Evolutionary conservation across 83 land plant species (phyloP).

Genomic region (Picea mariana): DNA sequence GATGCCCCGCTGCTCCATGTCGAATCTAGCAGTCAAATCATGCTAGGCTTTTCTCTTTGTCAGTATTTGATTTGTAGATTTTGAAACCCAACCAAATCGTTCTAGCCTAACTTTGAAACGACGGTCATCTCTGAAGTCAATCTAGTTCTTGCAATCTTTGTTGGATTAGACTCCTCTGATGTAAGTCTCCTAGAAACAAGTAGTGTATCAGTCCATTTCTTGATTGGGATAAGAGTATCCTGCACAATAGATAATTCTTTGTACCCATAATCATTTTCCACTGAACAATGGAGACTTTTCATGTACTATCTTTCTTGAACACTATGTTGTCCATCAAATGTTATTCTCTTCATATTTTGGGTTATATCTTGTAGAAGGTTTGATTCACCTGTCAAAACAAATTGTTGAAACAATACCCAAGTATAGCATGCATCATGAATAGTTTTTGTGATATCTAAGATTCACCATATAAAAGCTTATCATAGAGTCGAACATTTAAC

Average conservation of each 20-base stretch:
- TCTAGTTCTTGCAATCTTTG: constrained; percentile 34
- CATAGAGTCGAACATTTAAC: constrained; percentile 93
- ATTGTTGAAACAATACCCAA: constrained; percentile 92
- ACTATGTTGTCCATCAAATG: constrained; percentile 71
- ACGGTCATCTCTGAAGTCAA: constrained; percentile 21
- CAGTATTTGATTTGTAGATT: no score
- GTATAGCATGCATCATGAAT: constrained; percentile 93
- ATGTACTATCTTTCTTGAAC: constrained; percentile 70
- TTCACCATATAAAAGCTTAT: constrained; percentile 83
- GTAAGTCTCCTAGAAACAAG: constrained; percentile 59
- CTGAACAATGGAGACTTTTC: constrained; percentile 50
- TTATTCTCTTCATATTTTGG: constrained; percentile 60
- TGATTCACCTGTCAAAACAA: constrained; percentile 66
- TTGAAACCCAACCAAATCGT: no score
- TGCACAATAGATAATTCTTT: constrained; percentile 46
- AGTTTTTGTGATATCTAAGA: constrained; percentile 93
- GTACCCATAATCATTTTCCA: constrained; percentile 38
- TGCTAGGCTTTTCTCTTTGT: no score
- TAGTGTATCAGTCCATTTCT: constrained; percentile 64
- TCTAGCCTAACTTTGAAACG: no score
- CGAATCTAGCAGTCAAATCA: no score
- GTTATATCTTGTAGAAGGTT: constrained; percentile 51
- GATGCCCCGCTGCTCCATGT: no score
- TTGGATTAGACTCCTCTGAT: constrained; percentile 57
- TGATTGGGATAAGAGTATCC: constrained; percentile 58